Evolutionary conservation across 2,329 filamentous ascomycete genomes (phyloP).

Genomic region (Fusarium sarcochroum): DNA sequence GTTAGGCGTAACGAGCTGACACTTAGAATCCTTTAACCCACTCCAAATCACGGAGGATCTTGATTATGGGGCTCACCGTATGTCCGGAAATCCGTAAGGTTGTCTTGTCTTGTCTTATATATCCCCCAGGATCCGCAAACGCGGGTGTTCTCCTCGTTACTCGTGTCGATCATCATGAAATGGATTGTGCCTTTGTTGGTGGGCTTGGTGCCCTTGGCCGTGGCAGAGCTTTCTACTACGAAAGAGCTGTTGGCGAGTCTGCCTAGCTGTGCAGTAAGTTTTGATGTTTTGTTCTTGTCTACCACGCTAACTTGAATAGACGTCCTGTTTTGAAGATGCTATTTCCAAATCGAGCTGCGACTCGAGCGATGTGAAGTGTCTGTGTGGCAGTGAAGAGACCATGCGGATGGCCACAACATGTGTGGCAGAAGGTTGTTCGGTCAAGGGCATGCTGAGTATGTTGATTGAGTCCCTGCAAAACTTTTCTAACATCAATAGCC

Average conservation of each 20-base stretch:
- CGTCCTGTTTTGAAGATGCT: conserved; percentile 17
- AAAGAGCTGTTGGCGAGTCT: conserved; percentile 33
- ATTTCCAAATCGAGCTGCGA: conserved; percentile 30
- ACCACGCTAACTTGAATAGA: conserved; percentile 27
- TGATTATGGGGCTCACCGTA: background rate
- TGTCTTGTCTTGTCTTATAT: conserved; percentile 22
- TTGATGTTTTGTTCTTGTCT: background rate
- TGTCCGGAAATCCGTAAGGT: background rate
- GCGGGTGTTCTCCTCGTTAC: conserved; percentile 18
- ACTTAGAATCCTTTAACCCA: background rate
- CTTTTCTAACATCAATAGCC: background rate
- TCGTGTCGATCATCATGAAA: conserved; percentile 43
- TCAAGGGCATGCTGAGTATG: conserved; percentile 29
- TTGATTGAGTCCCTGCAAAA: accelerated
- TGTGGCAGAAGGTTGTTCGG: conserved; percentile 11
- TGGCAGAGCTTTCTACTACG: conserved; percentile 26
- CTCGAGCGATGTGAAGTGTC: conserved; percentile 40
- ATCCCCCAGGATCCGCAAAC: conserved; percentile 13
- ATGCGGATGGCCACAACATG: conserved; percentile 33
- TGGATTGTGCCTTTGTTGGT: conserved; percentile 43
- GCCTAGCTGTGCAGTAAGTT: conserved; percentile 41
- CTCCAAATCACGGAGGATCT: conserved; percentile 16
- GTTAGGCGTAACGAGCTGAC: background rate
- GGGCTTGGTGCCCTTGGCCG: conserved; percentile 34
- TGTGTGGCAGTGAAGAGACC: conserved; percentile 39